Conservation (phyloP, 2,329 filamentous ascomycete genomes). For the Alternaria novae-zelandiae region DNA sequence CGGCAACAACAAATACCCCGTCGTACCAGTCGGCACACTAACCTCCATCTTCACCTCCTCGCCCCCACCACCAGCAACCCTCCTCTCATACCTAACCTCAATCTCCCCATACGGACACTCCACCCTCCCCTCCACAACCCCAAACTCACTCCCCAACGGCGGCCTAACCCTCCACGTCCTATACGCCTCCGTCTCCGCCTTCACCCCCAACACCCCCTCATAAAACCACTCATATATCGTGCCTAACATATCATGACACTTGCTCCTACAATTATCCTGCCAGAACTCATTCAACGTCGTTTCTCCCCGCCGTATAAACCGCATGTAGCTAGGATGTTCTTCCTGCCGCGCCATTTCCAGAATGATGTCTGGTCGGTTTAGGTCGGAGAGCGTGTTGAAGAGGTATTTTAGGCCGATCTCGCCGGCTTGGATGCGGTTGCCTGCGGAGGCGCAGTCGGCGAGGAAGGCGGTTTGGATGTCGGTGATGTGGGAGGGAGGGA, state of each 20-base stretch:
- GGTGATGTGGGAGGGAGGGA: constrained; percentile 29
- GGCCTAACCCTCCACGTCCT: constrained; percentile 50
- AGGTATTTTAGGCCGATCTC: constrained; percentile 54
- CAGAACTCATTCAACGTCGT: constrained; percentile 55
- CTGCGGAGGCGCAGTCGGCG: constrained; percentile 26
- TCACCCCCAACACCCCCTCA: constrained; percentile 49
- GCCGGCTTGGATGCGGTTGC: constrained; percentile 47
- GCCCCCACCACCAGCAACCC: not conserved
- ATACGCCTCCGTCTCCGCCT: constrained; percentile 49
- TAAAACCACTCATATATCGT: constrained; percentile 60
- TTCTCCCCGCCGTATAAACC: constrained; percentile 55
- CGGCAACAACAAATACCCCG: constrained; percentile 20
- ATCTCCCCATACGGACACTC: constrained; percentile 52
- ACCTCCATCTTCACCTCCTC: constrained; percentile 21
- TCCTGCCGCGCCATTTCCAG: constrained; percentile 55
- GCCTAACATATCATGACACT: constrained; percentile 58
- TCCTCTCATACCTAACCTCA: constrained; percentile 27
- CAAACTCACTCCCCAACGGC: constrained; percentile 51
- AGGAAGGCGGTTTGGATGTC: constrained; percentile 41
- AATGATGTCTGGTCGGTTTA: constrained; percentile 48
- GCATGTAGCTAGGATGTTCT: constrained; percentile 58
- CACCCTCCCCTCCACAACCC: constrained; percentile 46
- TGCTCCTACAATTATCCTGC: constrained; percentile 53
- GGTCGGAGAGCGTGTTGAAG: constrained; percentile 51
- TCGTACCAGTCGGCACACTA: constrained; percentile 32